Base-by-base conservation (phyloP, 1,284 basidiomycete genomes). In the Irpex lacteus region DNA sequence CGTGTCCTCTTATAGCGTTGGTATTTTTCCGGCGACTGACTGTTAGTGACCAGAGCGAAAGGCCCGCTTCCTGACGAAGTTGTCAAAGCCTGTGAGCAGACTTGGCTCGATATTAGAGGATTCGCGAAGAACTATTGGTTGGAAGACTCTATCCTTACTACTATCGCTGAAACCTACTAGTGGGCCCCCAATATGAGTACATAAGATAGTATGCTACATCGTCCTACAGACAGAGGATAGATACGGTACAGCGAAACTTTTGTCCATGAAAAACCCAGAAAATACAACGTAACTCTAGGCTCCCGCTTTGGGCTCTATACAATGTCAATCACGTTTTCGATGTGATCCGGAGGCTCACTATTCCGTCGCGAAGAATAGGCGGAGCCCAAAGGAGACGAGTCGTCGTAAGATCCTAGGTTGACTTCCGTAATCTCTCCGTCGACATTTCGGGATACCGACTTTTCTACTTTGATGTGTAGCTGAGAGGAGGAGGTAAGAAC, bases 21-120 rank as follows among this genome's bases (percentile, higher is more conserved):
- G 9, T 7, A 9, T 4, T 2, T n/a, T 54, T 8, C 7, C 34
- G 47, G 60, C 37, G 81, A 82, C 44, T 47, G 44, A 47, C n/a
- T n/a, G 44, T 47, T 11, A 13, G n/a, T 47, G 11, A 47, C 44
- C 44, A 47, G 44, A 11, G 13, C 52, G 72, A 80, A 81, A 67
- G 84, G 83, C 0, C 82, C 84, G 11, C 72, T 85, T 15, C 80
- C 83, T 0, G 74, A 82, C 54, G 81, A 82, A 19, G 79, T 87
- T 15, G 71, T 85, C 21, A 71, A 80, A 59, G 79, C 79, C 54
- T 73, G 87, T n/a, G 82, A 86, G 64, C 77, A 83, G 66, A 84
- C 85, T 5, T 80, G 80, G 71, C 70, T 68, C 60, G 75, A 81
- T 18, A 81, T 84, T 2, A 80, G 78, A 18, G 75, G 56, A 18